phyloP scores from a whole-genome alignment of 140 eudicot species.

The Stevia rebaudiana region DNA sequence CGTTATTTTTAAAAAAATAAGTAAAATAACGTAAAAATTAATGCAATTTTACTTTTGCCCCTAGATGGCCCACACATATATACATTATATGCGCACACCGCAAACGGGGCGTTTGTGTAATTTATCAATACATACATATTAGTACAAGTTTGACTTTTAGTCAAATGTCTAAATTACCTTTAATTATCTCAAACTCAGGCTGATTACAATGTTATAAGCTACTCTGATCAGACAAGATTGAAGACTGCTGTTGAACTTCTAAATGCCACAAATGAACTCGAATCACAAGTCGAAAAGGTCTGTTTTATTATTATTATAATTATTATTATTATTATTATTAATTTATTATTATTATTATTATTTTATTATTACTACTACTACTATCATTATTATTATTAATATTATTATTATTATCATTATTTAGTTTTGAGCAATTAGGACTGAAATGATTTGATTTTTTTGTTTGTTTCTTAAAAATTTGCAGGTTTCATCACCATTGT shows the following conservation, averaged over 20 bases:
- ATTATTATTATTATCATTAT: background rate
- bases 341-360: background rate
- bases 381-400: background rate
- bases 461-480: background rate
- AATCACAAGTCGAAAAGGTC: constrained; percentile 66
- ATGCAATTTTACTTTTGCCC: too few species aligned
- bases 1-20: too few species aligned
- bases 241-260: constrained; percentile 87
- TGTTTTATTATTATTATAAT: background rate
- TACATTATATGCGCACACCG: too few species aligned
- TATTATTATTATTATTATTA: background rate
- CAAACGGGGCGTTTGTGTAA: too few species aligned
- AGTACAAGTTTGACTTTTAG: background rate
- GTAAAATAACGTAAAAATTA: too few species aligned
- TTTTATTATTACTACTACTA: background rate
- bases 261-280: constrained; percentile 63
- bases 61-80: too few species aligned
- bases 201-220: constrained; percentile 75
- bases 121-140: background rate
- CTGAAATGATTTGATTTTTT: background rate
- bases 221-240: constrained; percentile 63
- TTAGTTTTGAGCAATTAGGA: too few species aligned
- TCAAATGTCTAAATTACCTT: background rate
- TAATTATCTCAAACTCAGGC: constrained; percentile 40
- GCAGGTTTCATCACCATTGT: constrained; percentile 75